Evolutionary conservation across 2,329 filamentous ascomycete genomes (phyloP), one percentile per base, ranked within the genome.

Genomic region (Aspergillus pseudoterreus): DNA sequence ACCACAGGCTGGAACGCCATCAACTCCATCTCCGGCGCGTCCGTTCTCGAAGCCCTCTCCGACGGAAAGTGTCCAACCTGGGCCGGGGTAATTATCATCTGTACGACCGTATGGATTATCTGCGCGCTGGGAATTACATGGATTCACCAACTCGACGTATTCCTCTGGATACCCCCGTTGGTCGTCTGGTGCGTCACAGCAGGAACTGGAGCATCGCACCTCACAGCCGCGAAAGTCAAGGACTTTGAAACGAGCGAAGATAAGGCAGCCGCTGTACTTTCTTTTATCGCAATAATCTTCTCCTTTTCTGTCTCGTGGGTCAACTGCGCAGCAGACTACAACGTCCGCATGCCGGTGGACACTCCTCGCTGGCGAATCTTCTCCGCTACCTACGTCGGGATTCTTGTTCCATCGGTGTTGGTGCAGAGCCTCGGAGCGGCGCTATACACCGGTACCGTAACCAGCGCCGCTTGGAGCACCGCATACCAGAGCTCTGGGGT

Each of bases 1-100:
- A 71, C 68, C 17, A 71, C 68, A 17, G 69, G 68, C 6, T 72
- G 69, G 69, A 71, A 70, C 38, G 68, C 67, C 14, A 71, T 71
- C 45, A 71, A 71, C 50, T 68, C 66, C 8, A 71, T 71, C 38
- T 70, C 69, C 5, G 69, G 69, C 2, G 67, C 69, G 2, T 63
- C 61, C 2, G 65, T 68, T 1, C 57, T 72, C 12, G 65, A 68
- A 39, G 69, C 68, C 1, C 50, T 71, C 6, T 71, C 68, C 2
- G 56, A 71, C 43, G 69, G 69, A n/a, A 62, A 53, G 30, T 68
- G 62, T 38, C 69, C 69, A 11, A 63, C 62, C 19, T 72, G 69
- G 69, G 66, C 64, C 1, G 69, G 69, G 6, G 68, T 70, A 2
- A 66, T 72, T 35, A 63, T 72, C 14, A 71, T 72, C 36, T 70